These are phyloP conservation scores for Dissophora ornata DNA, from an alignment of 192 early-diverging fungal genomes.

Conservation along the genomic window DNA sequence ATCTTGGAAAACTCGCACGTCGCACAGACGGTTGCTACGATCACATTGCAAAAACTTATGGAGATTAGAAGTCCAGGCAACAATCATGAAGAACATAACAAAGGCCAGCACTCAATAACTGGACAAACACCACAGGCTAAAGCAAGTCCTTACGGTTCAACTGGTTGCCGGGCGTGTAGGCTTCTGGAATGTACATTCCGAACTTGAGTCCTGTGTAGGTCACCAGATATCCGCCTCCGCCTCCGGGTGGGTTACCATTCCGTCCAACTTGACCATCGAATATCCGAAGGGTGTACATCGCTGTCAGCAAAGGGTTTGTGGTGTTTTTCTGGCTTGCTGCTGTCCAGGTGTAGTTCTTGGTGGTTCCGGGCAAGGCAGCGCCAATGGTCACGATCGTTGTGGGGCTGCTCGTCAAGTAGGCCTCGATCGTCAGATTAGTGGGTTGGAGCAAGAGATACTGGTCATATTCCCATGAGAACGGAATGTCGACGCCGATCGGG, in stretches of 20 bases:
- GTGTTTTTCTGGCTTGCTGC: constrained; percentile 20
- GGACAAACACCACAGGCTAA: no score
- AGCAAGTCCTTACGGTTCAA: constrained; percentile 27
- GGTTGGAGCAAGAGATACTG: constrained; percentile 15
- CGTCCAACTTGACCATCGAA: constrained; percentile 24
- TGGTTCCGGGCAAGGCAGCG: constrained; percentile 32
- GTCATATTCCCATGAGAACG: constrained; percentile 31
- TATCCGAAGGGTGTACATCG: constrained; percentile 21
- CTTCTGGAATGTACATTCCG: constrained; percentile 18
- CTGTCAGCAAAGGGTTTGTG: constrained; percentile 20
- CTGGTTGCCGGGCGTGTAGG: constrained; percentile 22
- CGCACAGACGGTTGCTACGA: constrained; percentile 30
- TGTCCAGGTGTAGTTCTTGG: constrained; percentile 42
- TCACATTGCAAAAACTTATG: no score
- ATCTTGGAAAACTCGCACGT: constrained; percentile 25
- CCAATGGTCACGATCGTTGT: constrained; percentile 27
- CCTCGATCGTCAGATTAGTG: constrained; percentile 40
- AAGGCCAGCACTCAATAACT: no score
- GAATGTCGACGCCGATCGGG: constrained; percentile 23
- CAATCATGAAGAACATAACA: no score
- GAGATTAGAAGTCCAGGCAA: no score
- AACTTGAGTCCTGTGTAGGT: constrained; percentile 28
- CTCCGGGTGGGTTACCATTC: not conserved
- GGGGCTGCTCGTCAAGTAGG: constrained; percentile 4
- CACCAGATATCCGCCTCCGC: constrained; percentile 36